Evolutionary conservation across 192 early-diverging fungal genomes (phyloP).

Genomic region (Coemansia sp.): DNA sequence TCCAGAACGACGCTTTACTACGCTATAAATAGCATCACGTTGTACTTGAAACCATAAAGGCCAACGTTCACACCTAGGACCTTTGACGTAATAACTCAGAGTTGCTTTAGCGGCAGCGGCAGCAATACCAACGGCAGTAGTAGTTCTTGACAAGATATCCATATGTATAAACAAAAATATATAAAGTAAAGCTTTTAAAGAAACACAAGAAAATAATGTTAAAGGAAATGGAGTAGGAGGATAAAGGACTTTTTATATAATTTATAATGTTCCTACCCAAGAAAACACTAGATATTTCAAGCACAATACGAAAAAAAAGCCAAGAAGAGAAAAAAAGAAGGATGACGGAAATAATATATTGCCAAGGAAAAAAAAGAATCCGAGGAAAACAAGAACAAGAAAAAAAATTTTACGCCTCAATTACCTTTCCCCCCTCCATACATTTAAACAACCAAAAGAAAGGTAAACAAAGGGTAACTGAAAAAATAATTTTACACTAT

Average conservation of each 20-base stretch:
- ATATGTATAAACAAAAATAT: neutral
- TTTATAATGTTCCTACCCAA: too few species aligned
- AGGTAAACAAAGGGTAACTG: too few species aligned
- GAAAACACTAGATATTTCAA: too few species aligned
- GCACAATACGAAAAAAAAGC: too few species aligned
- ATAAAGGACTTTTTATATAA: neutral
- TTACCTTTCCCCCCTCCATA: too few species aligned
- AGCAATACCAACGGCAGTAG: slow-evolving; percentile 7
- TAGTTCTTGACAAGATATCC: slow-evolving; percentile 16
- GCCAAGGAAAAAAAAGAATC: neutral
- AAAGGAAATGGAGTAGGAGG: neutral
- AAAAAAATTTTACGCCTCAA: neutral
- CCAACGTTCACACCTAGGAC: slow-evolving; percentile 38
- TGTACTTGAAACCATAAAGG: slow-evolving; percentile 35
- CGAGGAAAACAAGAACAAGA: neutral
- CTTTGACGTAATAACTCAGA: slow-evolving; percentile 34
- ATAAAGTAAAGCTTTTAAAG: too few species aligned
- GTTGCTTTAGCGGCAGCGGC: slow-evolving; percentile 16
- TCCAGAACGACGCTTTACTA: neutral
- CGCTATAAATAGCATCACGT: slow-evolving; percentile 23
- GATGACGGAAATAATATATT: neutral
- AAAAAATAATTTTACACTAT: too few species aligned
- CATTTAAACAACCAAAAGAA: too few species aligned
- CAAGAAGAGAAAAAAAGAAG: too few species aligned
- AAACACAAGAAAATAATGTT: neutral